Conservation (phyloP, 495 filamentous ascomycete species). For the Friedmanniomyces simplex region DNA sequence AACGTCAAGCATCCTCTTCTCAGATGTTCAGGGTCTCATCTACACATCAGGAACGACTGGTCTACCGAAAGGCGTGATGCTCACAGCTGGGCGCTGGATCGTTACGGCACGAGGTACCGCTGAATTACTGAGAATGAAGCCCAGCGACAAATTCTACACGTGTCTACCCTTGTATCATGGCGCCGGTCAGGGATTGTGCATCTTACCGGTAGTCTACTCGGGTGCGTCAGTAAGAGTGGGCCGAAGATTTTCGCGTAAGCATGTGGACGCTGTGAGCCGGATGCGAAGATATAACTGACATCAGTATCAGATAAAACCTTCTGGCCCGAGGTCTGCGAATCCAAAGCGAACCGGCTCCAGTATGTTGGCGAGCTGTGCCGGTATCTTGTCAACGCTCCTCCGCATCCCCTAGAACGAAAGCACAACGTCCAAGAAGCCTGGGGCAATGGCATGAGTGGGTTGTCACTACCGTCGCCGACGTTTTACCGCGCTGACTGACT, state of each 20-base stretch:
- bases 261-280: neutral
- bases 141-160: slow-evolving; percentile 68
- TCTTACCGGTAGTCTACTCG: slow-evolving; percentile 35
- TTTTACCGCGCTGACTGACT: neutral
- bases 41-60: slow-evolving; percentile 88
- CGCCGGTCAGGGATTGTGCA: slow-evolving; percentile 52
- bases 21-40: slow-evolving; percentile 63
- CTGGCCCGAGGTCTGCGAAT: slow-evolving; percentile 69
- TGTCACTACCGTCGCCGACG: neutral
- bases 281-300: neutral
- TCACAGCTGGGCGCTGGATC: slow-evolving; percentile 31
- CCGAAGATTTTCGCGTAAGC: slow-evolving; percentile 59
- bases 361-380: slow-evolving; percentile 94
- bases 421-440: slow-evolving; percentile 70
- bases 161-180: slow-evolving; percentile 93
- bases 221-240: slow-evolving; percentile 62
- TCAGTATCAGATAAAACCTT: slow-evolving; percentile 46
- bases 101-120: slow-evolving; percentile 8
- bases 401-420: slow-evolving; percentile 60
- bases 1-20: neutral
- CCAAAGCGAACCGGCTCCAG: slow-evolving; percentile 72
- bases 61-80: slow-evolving; percentile 78
- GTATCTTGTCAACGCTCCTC: slow-evolving; percentile 70
- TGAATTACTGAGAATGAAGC: slow-evolving; percentile 39
- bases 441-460: slow-evolving; percentile 73